Percentiles rank a stretch among this genome's conserved stretches.
These are phyloP conservation scores for Inonotus hispidus DNA, from an alignment of 1,284 basidiomycete genomes.

Conservation along the genomic window DNA sequence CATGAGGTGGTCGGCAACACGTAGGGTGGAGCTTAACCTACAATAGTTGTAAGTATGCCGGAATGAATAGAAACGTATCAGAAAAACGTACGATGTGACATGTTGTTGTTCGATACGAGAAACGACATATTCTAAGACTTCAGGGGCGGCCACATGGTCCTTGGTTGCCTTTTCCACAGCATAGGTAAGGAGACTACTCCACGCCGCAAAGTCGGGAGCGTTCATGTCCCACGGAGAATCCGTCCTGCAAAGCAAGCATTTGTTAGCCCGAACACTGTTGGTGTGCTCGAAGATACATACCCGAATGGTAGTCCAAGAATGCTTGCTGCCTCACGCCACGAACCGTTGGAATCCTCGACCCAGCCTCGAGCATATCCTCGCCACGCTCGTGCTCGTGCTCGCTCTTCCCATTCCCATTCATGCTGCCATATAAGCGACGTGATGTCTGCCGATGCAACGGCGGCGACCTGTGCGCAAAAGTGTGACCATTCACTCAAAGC, in stretches of 20 bases:
- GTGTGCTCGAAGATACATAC: slow-evolving; percentile 30
- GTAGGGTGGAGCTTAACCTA: slow-evolving; percentile 36
- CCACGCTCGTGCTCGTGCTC: slow-evolving; percentile 32
- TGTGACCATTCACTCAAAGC: slow-evolving; percentile 50
- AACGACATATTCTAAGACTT: slow-evolving; percentile 52
- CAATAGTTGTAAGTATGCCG: neutral
- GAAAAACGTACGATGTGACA: slow-evolving; percentile 30
- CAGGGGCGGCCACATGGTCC: slow-evolving; percentile 45
- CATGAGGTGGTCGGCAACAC: slow-evolving; percentile 55
- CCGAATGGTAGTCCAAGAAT: slow-evolving; percentile 59
- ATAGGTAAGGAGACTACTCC: slow-evolving; percentile 51
- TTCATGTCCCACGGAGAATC: slow-evolving; percentile 47
- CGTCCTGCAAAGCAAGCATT: slow-evolving; percentile 32
- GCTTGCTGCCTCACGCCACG: slow-evolving; percentile 50
- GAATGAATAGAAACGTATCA: neutral
- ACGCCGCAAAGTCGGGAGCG: slow-evolving; percentile 46
- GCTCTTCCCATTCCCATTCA: slow-evolving; percentile 37
- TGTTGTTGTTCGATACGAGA: slow-evolving; percentile 39
- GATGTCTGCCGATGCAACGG: slow-evolving; percentile 20
- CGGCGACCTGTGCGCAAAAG: slow-evolving; percentile 50
- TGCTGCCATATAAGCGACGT: slow-evolving; percentile 18
- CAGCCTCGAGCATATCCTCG: slow-evolving; percentile 52
- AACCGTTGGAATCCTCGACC: slow-evolving; percentile 33
- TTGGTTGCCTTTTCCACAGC: slow-evolving; percentile 52
- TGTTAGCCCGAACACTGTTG: neutral